phyloP scores from a whole-genome alignment of 805 yeast species.

The Lipomyces chichibuensis region DNA sequence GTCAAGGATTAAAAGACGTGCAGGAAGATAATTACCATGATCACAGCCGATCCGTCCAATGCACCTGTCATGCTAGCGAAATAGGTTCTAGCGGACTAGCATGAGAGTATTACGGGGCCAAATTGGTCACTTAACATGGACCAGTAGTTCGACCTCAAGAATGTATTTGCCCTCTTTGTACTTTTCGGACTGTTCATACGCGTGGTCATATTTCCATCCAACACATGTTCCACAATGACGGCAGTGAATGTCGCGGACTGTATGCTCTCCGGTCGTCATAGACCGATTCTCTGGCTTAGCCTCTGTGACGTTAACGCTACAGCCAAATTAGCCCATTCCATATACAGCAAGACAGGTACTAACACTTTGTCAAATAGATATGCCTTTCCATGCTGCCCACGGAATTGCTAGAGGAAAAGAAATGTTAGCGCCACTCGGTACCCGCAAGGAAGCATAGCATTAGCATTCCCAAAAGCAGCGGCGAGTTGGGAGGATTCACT shows the following conservation, averaged over 20 bases:
- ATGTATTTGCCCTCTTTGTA: conserved; percentile 67
- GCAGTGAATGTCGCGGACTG: conserved; percentile 61
- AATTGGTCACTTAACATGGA: conserved; percentile 13
- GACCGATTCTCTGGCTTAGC: conserved; percentile 48
- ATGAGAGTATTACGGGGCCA: neutral
- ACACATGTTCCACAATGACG: conserved; percentile 56
- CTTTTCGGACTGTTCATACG: conserved; percentile 51
- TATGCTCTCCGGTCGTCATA: conserved; percentile 65
- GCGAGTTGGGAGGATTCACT: conserved; percentile 13
- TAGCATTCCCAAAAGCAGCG: neutral
- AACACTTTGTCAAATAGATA: conserved; percentile 54
- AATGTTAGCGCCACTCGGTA: neutral
- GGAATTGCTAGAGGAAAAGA: conserved; percentile 48
- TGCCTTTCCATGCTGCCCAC: conserved; percentile 63
- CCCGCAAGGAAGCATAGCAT: neutral
- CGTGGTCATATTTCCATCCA: conserved; percentile 67
- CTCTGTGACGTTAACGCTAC: conserved; percentile 49
- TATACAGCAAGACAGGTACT: conserved; percentile 29
- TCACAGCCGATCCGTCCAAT: neutral
- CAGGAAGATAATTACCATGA: neutral
- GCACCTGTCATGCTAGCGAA: neutral
- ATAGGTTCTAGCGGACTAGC: neutral
- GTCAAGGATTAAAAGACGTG: neutral
- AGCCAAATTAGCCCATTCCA: neutral
- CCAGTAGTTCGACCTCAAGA: conserved; percentile 49